Evolutionary conservation across 2,329 filamentous ascomycete genomes (phyloP), one percentile per base, ranked within the genome.

Genomic region (Microcera coccophila): DNA sequence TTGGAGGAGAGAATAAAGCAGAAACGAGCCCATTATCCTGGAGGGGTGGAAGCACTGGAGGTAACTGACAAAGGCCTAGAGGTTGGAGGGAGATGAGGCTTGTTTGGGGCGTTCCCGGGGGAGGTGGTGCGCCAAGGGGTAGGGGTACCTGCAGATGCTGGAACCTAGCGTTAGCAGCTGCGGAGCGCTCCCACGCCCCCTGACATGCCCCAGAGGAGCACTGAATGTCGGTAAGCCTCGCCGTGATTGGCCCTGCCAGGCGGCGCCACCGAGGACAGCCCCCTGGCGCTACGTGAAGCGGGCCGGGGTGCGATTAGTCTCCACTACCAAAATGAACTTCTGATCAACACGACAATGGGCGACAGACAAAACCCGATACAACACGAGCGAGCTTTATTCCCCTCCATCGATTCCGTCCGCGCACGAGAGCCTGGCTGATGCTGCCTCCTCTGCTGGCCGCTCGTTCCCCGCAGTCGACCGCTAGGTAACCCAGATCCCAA

Each of bases 31-130:
- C n/a, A n/a, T n/a, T n/a, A n/a, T n/a, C n/a, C n/a, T n/a, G n/a
- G n/a, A n/a, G n/a, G n/a, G n/a, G n/a, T n/a, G n/a, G n/a, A n/a
- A n/a, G n/a, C n/a, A n/a, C n/a, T n/a, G n/a, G n/a, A n/a, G n/a
- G n/a, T n/a, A n/a, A n/a, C n/a, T n/a, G n/a, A n/a, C n/a, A n/a
- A n/a, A n/a, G n/a, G n/a, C n/a, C n/a, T n/a, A n/a, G n/a, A n/a
- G n/a, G n/a, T 36, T 31, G 34, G 41, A 45, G 52, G 37, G 53
- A 55, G 52, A 51, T 58, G 55, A 58, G 49, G 54, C 49, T 58
- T 49, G 55, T 58, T 58, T 54, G 55, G 44, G 50, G 45, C 47
- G 42, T 35, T n/a, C 43, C 36, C 18, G n/a, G 33, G 33, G 36
- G 4, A 19, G 33, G 33, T n/a, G 8, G 17, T 18, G 33, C 33